phyloP scores from a whole-genome alignment of 1,284 basidiomycete species.

The Sporisorium graminicola region DNA sequence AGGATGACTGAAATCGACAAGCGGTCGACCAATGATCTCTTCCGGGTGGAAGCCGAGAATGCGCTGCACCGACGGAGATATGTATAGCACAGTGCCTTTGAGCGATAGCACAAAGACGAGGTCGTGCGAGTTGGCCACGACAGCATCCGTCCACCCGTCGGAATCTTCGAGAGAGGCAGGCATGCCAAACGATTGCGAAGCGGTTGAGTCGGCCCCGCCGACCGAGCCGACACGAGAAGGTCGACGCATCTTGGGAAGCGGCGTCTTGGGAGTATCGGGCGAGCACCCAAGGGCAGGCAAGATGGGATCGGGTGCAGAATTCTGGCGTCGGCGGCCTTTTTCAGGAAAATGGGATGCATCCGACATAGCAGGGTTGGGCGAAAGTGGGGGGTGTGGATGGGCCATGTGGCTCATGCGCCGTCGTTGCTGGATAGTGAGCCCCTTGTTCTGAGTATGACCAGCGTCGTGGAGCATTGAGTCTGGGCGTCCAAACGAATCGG shows the following conservation, averaged over 20 bases:
- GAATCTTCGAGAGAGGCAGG: conserved; percentile 7
- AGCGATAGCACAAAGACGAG: conserved; percentile 81
- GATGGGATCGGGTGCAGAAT: conserved; percentile 36
- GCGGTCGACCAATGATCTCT: conserved; percentile 84
- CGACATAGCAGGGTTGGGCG: neutral
- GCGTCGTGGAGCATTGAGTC: conserved; percentile 1
- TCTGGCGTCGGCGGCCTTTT: conserved; percentile 34
- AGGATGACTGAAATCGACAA: conserved; percentile 83
- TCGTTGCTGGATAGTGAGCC: conserved; percentile 50
- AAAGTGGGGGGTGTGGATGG: neutral
- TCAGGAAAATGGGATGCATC: neutral
- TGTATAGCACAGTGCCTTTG: conserved; percentile 88
- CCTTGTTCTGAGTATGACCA: conserved; percentile 3
- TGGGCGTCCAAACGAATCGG: conserved; percentile 26
- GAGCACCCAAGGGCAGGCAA: conserved; percentile 21
- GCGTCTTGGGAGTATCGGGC: conserved; percentile 28
- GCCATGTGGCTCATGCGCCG: conserved; percentile 40
- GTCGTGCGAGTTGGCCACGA: conserved; percentile 49
- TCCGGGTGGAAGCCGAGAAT: conserved; percentile 72
- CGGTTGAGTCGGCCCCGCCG: neutral
- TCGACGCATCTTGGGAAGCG: conserved; percentile 19
- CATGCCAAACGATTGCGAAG: neutral
- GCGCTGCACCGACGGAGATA: conserved; percentile 74
- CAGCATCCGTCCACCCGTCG: conserved; percentile 34
- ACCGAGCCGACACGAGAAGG: conserved; percentile 8